phyloP scores from a whole-genome alignment of 345 rosid genomes.

The Draba incana region DNA sequence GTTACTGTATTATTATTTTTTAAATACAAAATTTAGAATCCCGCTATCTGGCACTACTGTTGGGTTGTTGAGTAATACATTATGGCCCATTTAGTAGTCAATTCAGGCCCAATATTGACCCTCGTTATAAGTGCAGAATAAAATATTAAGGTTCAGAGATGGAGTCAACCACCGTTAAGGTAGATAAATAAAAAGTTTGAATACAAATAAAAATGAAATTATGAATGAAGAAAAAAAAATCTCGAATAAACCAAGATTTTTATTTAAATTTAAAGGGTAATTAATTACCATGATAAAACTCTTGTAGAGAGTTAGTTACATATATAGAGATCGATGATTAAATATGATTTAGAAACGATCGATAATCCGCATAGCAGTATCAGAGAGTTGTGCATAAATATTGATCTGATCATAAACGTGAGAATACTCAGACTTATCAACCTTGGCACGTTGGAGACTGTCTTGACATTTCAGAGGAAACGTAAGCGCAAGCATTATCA shows the following conservation, averaged over 20 bases:
- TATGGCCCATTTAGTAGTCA: slow-evolving; percentile 1
- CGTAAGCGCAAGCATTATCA: background rate
- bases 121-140: too few species aligned
- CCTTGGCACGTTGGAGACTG: background rate
- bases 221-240: too few species aligned
- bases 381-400: slow-evolving; percentile 5
- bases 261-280: too few species aligned
- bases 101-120: slow-evolving; percentile 19
- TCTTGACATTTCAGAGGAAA: background rate
- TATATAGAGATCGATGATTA: background rate
- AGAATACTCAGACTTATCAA: too few species aligned
- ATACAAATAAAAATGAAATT: too few species aligned
- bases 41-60: slow-evolving; percentile 23
- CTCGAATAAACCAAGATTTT: too few species aligned
- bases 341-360: slow-evolving; percentile 17
- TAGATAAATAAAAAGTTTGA: too few species aligned
- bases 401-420: background rate
- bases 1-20: background rate
- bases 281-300: background rate
- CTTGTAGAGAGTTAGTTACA: background rate
- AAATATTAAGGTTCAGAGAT: too few species aligned
- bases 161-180: too few species aligned
- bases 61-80: background rate
- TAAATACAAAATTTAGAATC: background rate
- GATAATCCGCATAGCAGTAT: slow-evolving; percentile 28